Evolutionary conservation across 257 asterid genomes (phyloP).

Genomic region (Coffea eugenioides): DNA sequence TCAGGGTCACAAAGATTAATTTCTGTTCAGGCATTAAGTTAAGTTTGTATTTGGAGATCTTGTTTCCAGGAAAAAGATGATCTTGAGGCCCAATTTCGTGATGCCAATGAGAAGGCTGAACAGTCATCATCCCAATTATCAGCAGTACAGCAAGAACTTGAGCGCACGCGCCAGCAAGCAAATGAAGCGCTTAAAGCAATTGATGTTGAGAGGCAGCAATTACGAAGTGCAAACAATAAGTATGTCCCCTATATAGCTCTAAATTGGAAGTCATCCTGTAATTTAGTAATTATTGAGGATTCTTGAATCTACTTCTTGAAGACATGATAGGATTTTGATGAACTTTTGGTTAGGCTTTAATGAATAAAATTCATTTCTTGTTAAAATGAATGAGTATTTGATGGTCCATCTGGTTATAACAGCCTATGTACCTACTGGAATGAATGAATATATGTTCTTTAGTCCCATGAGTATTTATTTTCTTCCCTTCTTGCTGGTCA

Average conservation of each 20-base stretch:
- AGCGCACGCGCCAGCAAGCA: conserved; percentile 85
- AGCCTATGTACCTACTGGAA: not conserved
- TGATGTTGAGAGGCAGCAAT: conserved; percentile 87
- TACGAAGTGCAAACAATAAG: conserved; percentile 90
- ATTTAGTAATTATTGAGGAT: not conserved
- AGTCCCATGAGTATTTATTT: not conserved
- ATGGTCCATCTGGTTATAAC: not conserved
- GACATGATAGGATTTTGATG: not conserved
- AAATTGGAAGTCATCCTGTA: not conserved
- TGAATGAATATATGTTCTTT: not conserved
- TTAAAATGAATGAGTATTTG: not conserved
- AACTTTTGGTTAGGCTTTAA: not conserved
- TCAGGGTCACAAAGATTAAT: not conserved
- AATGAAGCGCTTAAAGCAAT: conserved; percentile 93
- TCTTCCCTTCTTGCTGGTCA: conserved; percentile 5
- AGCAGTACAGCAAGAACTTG: conserved; percentile 81
- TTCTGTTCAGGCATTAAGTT: conserved; percentile 19
- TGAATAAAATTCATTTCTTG: not conserved
- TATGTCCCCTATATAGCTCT: conserved; percentile 29
- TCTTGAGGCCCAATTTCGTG: conserved; percentile 78
- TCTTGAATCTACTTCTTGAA: not conserved
- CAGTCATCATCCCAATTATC: conserved; percentile 69
- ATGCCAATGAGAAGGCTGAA: conserved; percentile 79
- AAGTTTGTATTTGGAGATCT: conserved; percentile 22
- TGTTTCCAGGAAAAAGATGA: conserved; percentile 88